Percentiles rank a stretch among this genome's conserved stretches.
Conservation (phyloP, 2,329 filamentous ascomycete species). For the Coniochaeta sp. region DNA sequence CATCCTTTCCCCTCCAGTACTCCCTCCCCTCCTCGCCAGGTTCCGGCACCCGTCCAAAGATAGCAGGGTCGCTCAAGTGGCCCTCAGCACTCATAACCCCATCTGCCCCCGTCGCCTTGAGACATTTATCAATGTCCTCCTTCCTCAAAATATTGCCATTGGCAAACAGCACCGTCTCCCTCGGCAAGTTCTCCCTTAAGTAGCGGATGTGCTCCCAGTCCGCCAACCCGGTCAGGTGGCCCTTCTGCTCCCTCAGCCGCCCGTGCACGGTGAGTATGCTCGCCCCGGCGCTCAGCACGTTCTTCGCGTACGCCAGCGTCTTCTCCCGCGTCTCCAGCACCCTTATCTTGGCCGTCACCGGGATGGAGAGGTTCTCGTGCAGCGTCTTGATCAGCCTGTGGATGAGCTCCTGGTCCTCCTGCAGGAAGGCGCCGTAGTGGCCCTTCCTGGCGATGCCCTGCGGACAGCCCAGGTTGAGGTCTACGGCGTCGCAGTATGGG, state of each 20-base stretch:
- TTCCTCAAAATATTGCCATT: conserved; percentile 89
- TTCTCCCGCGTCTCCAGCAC: conserved; percentile 80
- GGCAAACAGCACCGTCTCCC: conserved; percentile 88
- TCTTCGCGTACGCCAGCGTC: conserved; percentile 82
- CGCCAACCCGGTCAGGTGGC: conserved; percentile 86
- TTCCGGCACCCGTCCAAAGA: conserved; percentile 66
- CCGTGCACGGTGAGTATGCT: conserved; percentile 94
- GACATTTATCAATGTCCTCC: conserved; percentile 67
- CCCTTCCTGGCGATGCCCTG: conserved; percentile 91
- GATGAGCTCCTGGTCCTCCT: conserved; percentile 84
- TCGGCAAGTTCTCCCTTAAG: conserved; percentile 72
- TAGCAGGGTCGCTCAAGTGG: conserved; percentile 82
- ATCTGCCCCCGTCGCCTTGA: conserved; percentile 80
- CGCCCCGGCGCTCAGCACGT: conserved; percentile 78
- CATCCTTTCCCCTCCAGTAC: conserved; percentile 77
- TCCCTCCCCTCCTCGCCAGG: conserved; percentile 62
- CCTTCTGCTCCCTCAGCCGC: conserved; percentile 82
- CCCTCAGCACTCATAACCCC: conserved; percentile 95
- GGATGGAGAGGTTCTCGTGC: conserved; percentile 69
- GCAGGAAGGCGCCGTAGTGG: conserved; percentile 87
- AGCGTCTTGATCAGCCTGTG: conserved; percentile 76
- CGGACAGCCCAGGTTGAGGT: conserved; percentile 91
- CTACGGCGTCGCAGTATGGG: conserved; percentile 88
- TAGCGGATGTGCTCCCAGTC: conserved; percentile 85
- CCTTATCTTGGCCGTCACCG: conserved; percentile 91